Evolutionary conservation across 768 basidiomycete genomes (phyloP).

Genomic region (Amanita molliuscula): DNA sequence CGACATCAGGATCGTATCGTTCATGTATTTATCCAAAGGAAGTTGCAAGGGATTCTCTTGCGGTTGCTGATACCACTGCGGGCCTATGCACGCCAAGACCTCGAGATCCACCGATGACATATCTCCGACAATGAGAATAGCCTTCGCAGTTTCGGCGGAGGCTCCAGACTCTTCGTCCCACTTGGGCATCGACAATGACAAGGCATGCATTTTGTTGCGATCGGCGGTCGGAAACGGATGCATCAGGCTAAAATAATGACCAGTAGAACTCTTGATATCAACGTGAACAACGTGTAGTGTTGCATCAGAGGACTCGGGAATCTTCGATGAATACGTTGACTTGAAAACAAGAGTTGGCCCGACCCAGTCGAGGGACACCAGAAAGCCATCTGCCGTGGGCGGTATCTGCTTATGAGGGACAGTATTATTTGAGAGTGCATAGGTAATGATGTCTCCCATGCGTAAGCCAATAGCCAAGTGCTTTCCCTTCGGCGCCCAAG

Average conservation of each 20-base stretch:
- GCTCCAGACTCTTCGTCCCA: conserved; percentile 32
- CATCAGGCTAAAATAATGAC: conserved; percentile 26
- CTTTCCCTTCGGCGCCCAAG: conserved; percentile 84
- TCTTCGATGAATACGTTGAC: conserved; percentile 34
- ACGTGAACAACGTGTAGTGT: conserved; percentile 34
- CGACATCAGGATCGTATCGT: conserved; percentile 60
- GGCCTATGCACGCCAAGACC: conserved; percentile 28
- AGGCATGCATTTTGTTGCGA: conserved; percentile 13
- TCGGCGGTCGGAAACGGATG: conserved; percentile 28
- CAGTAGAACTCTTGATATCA: conserved; percentile 30
- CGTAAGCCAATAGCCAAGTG: conserved; percentile 70
- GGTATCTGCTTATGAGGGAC: conserved; percentile 53
- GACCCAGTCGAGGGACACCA: conserved; percentile 56
- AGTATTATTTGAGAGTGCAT: conserved; percentile 43
- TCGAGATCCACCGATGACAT: conserved; percentile 36
- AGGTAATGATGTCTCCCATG: conserved; percentile 63
- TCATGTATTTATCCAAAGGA: conserved; percentile 57
- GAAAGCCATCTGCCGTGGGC: conserved; percentile 35
- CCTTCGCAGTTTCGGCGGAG: conserved; percentile 24
- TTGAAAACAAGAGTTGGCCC: conserved; percentile 59
- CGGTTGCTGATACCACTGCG: conserved; percentile 38
- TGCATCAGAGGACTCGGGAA: conserved; percentile 25
- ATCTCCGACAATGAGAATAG: conserved; percentile 37
- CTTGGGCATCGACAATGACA: conserved; percentile 27
- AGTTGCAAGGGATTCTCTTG: conserved; percentile 47